These are phyloP conservation scores for Epichloe glyceriae DNA, from an alignment of 2,329 filamentous ascomycete genomes.

Conservation along the genomic window DNA sequence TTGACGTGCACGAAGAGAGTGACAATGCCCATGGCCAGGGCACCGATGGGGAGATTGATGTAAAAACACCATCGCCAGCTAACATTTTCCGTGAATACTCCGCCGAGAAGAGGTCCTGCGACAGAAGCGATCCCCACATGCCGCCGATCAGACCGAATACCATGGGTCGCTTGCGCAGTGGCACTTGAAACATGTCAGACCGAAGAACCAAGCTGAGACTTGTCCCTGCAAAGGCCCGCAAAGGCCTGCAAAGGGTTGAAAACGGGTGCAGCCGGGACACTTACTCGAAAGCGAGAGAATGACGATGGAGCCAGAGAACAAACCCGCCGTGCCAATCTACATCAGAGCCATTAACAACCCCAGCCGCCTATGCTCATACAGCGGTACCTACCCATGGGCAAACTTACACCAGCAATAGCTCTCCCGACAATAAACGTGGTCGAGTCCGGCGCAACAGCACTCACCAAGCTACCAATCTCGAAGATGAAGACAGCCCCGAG, in stretches of 20 bases:
- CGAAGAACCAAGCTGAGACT: not conserved
- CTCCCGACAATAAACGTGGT: slow-evolving; percentile 38
- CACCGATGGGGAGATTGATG: slow-evolving; percentile 33
- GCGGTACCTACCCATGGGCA: not conserved
- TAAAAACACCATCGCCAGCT: slow-evolving; percentile 43
- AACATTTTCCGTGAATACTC: slow-evolving; percentile 33
- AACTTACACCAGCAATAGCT: slow-evolving; percentile 31
- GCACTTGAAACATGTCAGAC: slow-evolving; percentile 22
- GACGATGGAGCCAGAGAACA: slow-evolving; percentile 37
- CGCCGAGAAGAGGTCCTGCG: slow-evolving; percentile 36
- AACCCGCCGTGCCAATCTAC: slow-evolving; percentile 34
- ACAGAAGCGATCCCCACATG: slow-evolving; percentile 42
- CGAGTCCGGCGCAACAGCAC: slow-evolving; percentile 31
- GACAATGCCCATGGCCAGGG: slow-evolving; percentile 33
- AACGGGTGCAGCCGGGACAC: slow-evolving; percentile 20
- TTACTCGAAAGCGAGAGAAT: slow-evolving; percentile 22
- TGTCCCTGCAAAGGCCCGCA: too few species aligned
- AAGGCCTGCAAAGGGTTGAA: too few species aligned
- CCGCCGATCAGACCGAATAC: slow-evolving; percentile 41
- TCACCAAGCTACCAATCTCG: slow-evolving; percentile 30
- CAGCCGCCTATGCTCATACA: not conserved
- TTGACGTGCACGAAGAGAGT: slow-evolving; percentile 32
- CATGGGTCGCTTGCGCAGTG: slow-evolving; percentile 38
- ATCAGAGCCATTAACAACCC: not conserved
- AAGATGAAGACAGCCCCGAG: slow-evolving; percentile 30